Evolutionary conservation across 768 basidiomycete species (phyloP), one percentile per base, ranked within the genome.

Genomic region (Coprinopsis marcescibilis): DNA sequence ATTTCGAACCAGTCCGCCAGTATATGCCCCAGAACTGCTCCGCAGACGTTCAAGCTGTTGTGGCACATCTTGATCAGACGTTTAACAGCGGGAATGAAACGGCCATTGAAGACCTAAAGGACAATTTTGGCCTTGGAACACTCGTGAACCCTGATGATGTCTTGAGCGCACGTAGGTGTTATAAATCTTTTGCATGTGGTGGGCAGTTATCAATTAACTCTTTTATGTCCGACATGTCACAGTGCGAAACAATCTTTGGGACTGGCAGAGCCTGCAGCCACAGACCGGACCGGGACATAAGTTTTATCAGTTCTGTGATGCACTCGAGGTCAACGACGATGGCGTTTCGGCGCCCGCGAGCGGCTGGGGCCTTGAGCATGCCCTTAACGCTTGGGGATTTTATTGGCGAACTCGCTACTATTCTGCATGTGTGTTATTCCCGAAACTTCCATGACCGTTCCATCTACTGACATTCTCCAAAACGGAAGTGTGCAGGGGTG

Each of bases 11-110:
- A 11, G 76, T 84, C 53, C 77, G 77, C 13, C 67, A 76, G 53
- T 65, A 77, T 55, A 86, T 85, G 82, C 80, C 84, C 2, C 41
- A 56, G 52, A 88, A 89, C 60, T 89, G 86, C 63, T 85, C 83
- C 6, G 74, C 81, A 0, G 86, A 89, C 55, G 72, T 86, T 24
- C 65, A 83, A 58, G 73, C 73, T 3, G 83, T 81, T 13, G 72
- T 87, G 44, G 56, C 72, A 4, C 72, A 83, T 53, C 64, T 87
- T 30, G 85, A 87, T 56, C 42, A 69, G 44, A 76, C 78, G 4
- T 78, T 84, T 53, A 61, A 63, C 0, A 65, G 65, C 3, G 67
- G 67, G 1, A 66, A 80, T 50, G 46, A 58, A 4, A 59, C 62
- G 23, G 75, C 76, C 11, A 80, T 84, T 27, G 61, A 78, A 46